Percentiles rank a stretch among this genome's conserved stretches.
phyloP scores from a whole-genome alignment of 2,329 filamentous ascomycete genomes.

The Nothophoma quercina region DNA sequence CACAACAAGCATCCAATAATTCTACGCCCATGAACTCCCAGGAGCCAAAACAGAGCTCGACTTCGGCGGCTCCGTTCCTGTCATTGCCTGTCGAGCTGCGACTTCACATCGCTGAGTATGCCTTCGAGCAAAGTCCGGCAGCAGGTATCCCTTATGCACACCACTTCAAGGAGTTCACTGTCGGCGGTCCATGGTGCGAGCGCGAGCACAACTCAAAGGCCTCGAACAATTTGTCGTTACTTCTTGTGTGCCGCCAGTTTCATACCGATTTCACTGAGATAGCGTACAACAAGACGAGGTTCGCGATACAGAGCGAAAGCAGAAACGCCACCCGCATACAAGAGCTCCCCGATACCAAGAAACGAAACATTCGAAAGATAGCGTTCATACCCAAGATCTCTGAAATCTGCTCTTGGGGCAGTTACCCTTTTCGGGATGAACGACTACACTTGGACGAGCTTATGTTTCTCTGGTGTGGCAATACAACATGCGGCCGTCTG shows the following conservation, averaged over 20 bases:
- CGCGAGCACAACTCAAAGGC: too few species aligned
- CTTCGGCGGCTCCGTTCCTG: constrained; percentile 26
- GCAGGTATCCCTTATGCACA: not conserved
- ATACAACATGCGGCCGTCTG: too few species aligned
- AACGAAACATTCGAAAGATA: constrained; percentile 41
- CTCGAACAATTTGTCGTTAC: constrained; percentile 36
- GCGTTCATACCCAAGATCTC: constrained; percentile 28
- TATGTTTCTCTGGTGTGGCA: constrained; percentile 29
- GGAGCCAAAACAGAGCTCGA: too few species aligned
- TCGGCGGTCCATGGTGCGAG: too few species aligned
- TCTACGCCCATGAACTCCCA: too few species aligned
- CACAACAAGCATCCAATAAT: not conserved
- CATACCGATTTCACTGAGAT: constrained; percentile 45
- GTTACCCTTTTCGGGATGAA: constrained; percentile 43
- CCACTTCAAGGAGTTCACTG: not conserved
- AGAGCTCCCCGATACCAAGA: not conserved
- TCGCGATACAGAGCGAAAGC: constrained; percentile 34
- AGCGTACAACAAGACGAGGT: constrained; percentile 47
- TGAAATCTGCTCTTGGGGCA: constrained; percentile 41
- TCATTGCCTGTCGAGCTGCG: constrained; percentile 49
- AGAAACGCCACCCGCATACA: not conserved
- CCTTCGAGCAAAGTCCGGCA: constrained; percentile 27
- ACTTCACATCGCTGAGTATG: constrained; percentile 40
- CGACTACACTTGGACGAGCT: constrained; percentile 41
- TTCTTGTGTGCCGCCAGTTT: constrained; percentile 51